These are phyloP conservation scores for Xylaria curta DNA, from an alignment of 495 filamentous ascomycete genomes.

Conservation along the genomic window DNA sequence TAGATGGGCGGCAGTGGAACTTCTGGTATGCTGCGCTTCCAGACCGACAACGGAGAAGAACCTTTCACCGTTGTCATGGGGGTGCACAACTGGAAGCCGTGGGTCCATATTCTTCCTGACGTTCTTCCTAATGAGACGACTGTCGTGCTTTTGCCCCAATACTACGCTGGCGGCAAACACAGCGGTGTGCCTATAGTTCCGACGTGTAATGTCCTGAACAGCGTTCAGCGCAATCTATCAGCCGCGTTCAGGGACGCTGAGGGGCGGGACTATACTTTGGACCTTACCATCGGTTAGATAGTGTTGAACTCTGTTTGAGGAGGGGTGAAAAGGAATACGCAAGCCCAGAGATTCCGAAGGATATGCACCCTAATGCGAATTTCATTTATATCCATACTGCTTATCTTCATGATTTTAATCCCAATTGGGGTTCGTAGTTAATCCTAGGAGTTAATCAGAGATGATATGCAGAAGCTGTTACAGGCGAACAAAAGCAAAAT, in stretches of 20 bases:
- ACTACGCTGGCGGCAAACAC: slow-evolving; percentile 15
- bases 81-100: slow-evolving; percentile 12
- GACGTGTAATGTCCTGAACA: neutral
- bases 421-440: neutral
- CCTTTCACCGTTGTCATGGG: slow-evolving; percentile 13
- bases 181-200: slow-evolving; percentile 12
- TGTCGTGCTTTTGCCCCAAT: slow-evolving; percentile 11
- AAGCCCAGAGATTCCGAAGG: neutral
- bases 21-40: slow-evolving; percentile 12
- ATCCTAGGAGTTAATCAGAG: neutral
- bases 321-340: neutral
- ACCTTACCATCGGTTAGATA: slow-evolving; percentile 11
- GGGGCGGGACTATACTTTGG: slow-evolving; percentile 8
- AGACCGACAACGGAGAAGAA: slow-evolving; percentile 8
- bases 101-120: slow-evolving; percentile 13
- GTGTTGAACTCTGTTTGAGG: neutral
- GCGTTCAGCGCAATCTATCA: slow-evolving; percentile 36
- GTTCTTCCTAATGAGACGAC: neutral
- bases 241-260: neutral
- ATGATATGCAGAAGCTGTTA: neutral
- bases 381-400: neutral
- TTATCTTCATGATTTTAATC: neutral
- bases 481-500: neutral
- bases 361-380: neutral
- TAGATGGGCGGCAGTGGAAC: slow-evolving; percentile 18